Evolutionary conservation across 225 moss, liverwort and hornwort species (phyloP).

Genomic region (Climacium dendroides): DNA sequence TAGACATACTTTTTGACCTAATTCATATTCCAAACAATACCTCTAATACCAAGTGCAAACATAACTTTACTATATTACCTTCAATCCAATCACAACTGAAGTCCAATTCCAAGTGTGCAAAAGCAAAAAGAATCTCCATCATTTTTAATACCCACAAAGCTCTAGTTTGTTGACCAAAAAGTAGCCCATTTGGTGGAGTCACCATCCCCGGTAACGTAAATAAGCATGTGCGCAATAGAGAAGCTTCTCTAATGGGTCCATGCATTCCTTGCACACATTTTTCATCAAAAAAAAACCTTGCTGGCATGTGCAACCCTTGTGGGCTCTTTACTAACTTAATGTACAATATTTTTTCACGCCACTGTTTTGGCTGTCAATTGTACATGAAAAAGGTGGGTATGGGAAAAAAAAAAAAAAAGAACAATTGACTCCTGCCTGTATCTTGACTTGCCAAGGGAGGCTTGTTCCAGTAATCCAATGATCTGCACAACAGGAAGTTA

Average conservation of each 20-base stretch:
- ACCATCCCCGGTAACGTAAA: neutral
- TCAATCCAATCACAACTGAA: neutral
- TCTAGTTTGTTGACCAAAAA: neutral
- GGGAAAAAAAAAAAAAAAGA: neutral
- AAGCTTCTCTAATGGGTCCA: neutral
- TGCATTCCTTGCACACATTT: too few species aligned
- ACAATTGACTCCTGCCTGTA: neutral
- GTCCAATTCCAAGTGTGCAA: neutral
- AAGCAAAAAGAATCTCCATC: neutral
- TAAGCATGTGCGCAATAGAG: neutral
- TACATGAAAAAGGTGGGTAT: neutral
- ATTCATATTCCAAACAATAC: too few species aligned
- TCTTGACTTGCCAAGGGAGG: neutral
- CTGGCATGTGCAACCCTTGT: neutral
- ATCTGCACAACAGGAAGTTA: neutral
- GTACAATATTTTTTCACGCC: neutral
- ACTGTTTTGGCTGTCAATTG: neutral
- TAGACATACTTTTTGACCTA: too few species aligned
- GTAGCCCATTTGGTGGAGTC: neutral
- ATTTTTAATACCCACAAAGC: neutral
- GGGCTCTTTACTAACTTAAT: neutral
- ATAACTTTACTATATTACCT: neutral
- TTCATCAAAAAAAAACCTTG: neutral
- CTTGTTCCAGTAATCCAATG: neutral
- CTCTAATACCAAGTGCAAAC: too few species aligned